Evolutionary conservation across 2,329 filamentous ascomycete genomes (phyloP).

Genomic region (Colletotrichum sp.): DNA sequence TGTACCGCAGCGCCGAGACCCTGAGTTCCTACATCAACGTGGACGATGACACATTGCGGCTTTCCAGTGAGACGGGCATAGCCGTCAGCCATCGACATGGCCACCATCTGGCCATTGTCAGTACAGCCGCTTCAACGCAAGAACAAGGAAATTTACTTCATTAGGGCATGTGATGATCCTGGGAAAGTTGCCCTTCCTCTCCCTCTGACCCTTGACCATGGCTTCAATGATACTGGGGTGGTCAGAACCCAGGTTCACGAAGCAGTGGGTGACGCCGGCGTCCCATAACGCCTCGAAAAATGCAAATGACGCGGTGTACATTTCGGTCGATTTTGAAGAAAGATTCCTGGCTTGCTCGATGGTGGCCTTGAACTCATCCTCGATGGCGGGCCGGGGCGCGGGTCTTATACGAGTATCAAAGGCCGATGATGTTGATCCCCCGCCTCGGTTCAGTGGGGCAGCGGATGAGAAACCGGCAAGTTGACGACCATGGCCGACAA

Average conservation of each 20-base stretch:
- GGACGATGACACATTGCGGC: conserved; percentile 74
- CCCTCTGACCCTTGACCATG: conserved; percentile 73
- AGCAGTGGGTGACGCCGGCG: conserved; percentile 64
- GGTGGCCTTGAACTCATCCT: conserved; percentile 3
- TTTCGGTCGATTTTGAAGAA: conserved; percentile 29
- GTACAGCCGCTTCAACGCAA: not conserved
- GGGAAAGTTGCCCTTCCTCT: conserved; percentile 66
- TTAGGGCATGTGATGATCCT: conserved; percentile 76
- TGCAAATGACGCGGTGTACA: conserved; percentile 79
- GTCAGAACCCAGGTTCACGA: conserved; percentile 67
- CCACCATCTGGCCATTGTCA: conserved; percentile 65
- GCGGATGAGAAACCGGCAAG: conserved; percentile 12
- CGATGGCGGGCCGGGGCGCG: not conserved
- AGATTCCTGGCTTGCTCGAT: conserved; percentile 9
- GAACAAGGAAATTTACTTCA: conserved; percentile 52
- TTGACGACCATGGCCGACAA: conserved; percentile 3
- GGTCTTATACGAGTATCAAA: conserved; percentile 9
- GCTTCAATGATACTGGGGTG: conserved; percentile 77
- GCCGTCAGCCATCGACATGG: conserved; percentile 78
- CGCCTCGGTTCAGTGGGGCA: conserved; percentile 2
- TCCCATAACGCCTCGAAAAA: conserved; percentile 86
- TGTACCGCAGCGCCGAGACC: conserved; percentile 75
- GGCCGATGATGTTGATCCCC: conserved; percentile 1
- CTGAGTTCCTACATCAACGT: conserved; percentile 78
- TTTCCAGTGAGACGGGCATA: conserved; percentile 71